A percentile compares a stretch with the other conserved stretches of the same genome.
Conservation (phyloP, 148 eudicot species). For the Vaccinium myrtillus region DNA sequence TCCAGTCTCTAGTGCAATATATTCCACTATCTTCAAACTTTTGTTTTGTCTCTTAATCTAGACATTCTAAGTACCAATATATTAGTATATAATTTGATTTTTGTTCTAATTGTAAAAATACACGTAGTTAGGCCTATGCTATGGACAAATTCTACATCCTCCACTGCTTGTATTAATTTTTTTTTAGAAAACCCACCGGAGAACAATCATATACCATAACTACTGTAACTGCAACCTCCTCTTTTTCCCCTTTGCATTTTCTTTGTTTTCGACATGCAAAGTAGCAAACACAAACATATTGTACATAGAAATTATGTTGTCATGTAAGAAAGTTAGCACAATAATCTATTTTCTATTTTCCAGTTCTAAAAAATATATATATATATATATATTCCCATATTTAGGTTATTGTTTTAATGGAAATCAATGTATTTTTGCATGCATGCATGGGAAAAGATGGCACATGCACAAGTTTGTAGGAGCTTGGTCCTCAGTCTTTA, state of each 20-base stretch:
- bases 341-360: too few relatives aligned
- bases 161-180: neutral
- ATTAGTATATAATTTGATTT: too few relatives aligned
- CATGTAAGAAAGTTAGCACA: neutral
- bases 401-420: neutral
- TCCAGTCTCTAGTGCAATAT: neutral
- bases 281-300: neutral
- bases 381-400: too few relatives aligned
- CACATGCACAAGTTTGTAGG: neutral
- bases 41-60: neutral
- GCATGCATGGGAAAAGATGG: neutral
- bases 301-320: too few relatives aligned
- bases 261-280: neutral
- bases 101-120: too few relatives aligned
- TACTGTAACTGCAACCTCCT: neutral
- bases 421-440: neutral
- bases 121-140: too few relatives aligned
- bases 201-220: neutral
- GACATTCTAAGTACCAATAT: too few relatives aligned
- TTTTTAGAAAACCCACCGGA: neutral
- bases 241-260: neutral
- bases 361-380: too few relatives aligned
- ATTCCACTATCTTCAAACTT: neutral
- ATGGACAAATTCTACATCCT: too few relatives aligned
- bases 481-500: neutral